Evolutionary conservation across 2,329 filamentous ascomycete species (phyloP), one percentile per base, ranked within the genome.

Genomic region (Stemphylium beticola): DNA sequence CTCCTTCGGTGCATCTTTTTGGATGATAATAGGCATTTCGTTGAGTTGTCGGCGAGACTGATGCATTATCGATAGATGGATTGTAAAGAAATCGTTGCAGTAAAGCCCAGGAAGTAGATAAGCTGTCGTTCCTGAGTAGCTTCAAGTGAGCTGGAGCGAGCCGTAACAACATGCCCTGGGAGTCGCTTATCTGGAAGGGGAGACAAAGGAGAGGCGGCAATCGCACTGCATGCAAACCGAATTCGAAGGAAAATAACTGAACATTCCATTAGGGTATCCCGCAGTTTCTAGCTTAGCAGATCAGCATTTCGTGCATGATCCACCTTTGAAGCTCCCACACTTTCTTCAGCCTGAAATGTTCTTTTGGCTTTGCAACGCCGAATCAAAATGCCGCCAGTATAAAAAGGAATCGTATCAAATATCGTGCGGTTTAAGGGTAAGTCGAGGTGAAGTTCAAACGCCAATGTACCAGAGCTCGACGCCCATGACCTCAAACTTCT

Each of bases 381-480:
- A 11, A 26, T 36, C 37, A 40, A 40, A 3, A 29, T 47, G 37
- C 31, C 18, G 45, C 38, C 38, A 14, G 45, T 49, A 31, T 36
- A 20, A 3, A 49, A 42, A 2, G 38, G 33, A 2, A 18, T 22
- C 12, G 12, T 34, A 22, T 38, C 38, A 29, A 4, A 17, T 24
- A 24, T 26, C 17, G 22, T 39, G 36, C 9, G 15, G 5, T 6
- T 9, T 10, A 18, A 36, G 17, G 10, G 15, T 10, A n/a, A 34
- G 26, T 31, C 18, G 10, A 31, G n/a, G n/a, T 15, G 8, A 31
- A 8, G 12, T 34, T 68, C 53, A 72, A 22, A 65, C 61, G 14
- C 95, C 93, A 65, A 98, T 84, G 71, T 91, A 92, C 95, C 95
- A 99, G 10, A 98, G 77, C 78, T 99, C 95, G 1, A 97, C 90